Evolutionary conservation across 768 basidiomycete genomes (phyloP).

Genomic region (Auricularia sp.): DNA sequence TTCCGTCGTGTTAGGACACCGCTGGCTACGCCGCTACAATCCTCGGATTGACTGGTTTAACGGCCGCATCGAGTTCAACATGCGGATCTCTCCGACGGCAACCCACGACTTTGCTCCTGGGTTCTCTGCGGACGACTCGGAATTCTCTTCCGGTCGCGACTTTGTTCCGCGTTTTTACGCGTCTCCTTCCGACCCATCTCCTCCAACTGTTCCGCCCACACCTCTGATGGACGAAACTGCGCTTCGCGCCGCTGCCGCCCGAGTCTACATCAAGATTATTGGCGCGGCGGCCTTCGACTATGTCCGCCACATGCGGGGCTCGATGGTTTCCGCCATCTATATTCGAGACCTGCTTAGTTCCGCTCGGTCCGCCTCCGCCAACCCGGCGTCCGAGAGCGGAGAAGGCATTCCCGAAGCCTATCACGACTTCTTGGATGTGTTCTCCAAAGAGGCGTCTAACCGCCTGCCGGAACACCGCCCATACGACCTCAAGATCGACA

Average conservation of each 20-base stretch:
- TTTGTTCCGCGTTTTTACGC: background rate
- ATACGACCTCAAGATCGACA: conserved; percentile 21
- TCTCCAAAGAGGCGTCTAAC: conserved; percentile 5
- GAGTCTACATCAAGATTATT: background rate
- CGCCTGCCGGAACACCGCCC: conserved; percentile 25
- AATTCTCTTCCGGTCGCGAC: background rate
- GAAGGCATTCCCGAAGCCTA: background rate
- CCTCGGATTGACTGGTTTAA: conserved; percentile 16
- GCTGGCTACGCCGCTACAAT: conserved; percentile 14
- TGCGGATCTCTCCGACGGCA: background rate
- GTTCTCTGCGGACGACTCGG: background rate
- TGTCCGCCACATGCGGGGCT: background rate
- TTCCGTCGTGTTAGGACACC: conserved; percentile 10
- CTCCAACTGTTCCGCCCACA: background rate
- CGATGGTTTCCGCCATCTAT: background rate
- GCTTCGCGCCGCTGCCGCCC: background rate
- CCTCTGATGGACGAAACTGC: background rate
- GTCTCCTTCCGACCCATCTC: background rate
- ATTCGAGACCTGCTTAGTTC: background rate
- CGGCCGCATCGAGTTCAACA: background rate
- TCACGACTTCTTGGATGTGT: conserved; percentile 4
- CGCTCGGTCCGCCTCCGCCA: background rate
- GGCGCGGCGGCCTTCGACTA: background rate
- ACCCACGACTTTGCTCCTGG: background rate
- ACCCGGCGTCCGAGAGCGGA: background rate